Evolutionary conservation across 306 rosid species (phyloP), one percentile per base, ranked within the genome.

Genomic region (Begonia loranthoides): DNA sequence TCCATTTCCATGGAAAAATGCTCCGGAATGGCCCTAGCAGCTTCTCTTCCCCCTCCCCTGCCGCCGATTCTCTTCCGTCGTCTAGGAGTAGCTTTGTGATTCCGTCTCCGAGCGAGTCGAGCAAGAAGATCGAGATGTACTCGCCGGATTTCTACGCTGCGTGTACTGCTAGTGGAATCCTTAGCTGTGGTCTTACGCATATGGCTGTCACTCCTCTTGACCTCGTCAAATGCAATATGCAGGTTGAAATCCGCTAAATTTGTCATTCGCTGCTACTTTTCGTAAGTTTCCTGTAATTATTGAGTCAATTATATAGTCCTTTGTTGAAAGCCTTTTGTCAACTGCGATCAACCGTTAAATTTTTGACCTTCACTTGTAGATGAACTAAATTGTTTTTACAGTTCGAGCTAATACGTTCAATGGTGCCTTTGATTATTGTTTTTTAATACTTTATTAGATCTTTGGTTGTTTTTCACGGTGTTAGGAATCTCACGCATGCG

Each of bases 171-270:
- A 94, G 97, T 6, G 97, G 97, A 12, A 82, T 70, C 51, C 79
- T 90, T 21, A 70, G 95, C 66, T 90, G 95, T 17, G 97, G 97
- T 15, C 95, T 82, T 64, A 85, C 95, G 67, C 97, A 90, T 68
- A 90, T 46, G 95, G 14, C 94, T 19, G 95, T 82, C 66, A 90
- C 97, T 68, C 97, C 97, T 66, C 97, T 90, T 54, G 97, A 90
- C 56, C 73, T 90, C 10, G 95, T 90, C 78, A 90, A 90, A 73
- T 90, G 97, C 66, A 90, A 90, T 68, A 90, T 90, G 97, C 97
- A 90, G 97, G 97, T 60, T 19, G 19, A 40, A 10, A 52, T 45
- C 33, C 17, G 39, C 48, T 56, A 17, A 75, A 76, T 75, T 78
- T 68, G 43, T 49, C 9, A 28, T 3, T 5, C 6, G 15, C 14